A percentile compares a stretch with the other conserved stretches of the same genome.
phyloP scores from a whole-genome alignment of 176 grass and related monocot species.

The Leersia perrieri region DNA sequence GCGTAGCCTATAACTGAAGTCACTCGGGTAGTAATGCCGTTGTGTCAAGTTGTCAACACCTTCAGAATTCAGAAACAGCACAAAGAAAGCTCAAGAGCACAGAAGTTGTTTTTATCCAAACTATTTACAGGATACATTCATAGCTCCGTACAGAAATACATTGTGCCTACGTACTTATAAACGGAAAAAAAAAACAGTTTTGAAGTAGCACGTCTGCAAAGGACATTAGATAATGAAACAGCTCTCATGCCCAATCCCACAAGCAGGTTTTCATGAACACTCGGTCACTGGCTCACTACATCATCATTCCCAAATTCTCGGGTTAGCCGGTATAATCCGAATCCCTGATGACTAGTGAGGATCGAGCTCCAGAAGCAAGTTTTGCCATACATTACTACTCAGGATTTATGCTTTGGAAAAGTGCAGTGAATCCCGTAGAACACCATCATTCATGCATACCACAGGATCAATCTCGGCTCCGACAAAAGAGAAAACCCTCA shows the following conservation, averaged over 20 bases:
- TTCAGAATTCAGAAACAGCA: not conserved
- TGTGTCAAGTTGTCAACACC: not conserved
- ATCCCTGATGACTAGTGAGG: not conserved
- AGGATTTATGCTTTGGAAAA: not conserved
- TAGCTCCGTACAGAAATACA: slow-evolving; percentile 19
- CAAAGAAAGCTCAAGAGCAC: slow-evolving; percentile 3
- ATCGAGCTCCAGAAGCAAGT: slow-evolving; percentile 15
- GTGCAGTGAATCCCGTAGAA: not conserved
- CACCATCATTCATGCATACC: slow-evolving; percentile 12
- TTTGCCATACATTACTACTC: not conserved
- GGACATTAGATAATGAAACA: not conserved
- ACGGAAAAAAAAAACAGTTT: not conserved
- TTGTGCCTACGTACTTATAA: not conserved
- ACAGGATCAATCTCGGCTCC: not conserved
- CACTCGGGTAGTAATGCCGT: not conserved
- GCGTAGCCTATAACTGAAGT: not conserved
- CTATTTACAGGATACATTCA: slow-evolving; percentile 44
- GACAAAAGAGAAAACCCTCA: not conserved
- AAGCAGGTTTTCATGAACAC: not conserved
- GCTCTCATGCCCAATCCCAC: slow-evolving; percentile 2
- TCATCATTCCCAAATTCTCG: not conserved
- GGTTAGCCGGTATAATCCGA: not conserved
- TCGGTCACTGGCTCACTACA: not conserved
- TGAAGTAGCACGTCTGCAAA: not conserved
- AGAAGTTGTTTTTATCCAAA: slow-evolving; percentile 33